Conservation (phyloP, 768 basidiomycete species). For the Naematelia aurantialba region DNA sequence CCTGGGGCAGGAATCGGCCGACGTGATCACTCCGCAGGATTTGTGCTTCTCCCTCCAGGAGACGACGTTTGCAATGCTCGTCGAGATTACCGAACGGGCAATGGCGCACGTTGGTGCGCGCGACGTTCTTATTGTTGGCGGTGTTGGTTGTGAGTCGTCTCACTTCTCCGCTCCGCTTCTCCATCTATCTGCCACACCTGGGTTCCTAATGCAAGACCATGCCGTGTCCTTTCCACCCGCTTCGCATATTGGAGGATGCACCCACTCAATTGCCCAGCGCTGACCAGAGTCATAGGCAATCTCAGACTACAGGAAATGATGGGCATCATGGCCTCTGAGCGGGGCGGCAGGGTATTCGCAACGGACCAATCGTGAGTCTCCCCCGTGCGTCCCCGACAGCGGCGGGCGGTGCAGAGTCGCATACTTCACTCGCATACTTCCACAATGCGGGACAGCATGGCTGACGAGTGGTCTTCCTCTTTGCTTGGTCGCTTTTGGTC, state of each 20-base stretch:
- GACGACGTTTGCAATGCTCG: constrained; percentile 94
- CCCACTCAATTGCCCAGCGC: too few species aligned
- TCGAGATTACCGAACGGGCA: constrained; percentile 96
- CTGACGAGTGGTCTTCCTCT: too few species aligned
- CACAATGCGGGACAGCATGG: too few species aligned
- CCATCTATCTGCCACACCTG: constrained; percentile 1
- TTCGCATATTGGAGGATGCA: too few species aligned
- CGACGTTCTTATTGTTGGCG: constrained; percentile 95
- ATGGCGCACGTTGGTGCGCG: constrained; percentile 98
- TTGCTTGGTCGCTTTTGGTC: too few species aligned
- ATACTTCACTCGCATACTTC: too few species aligned
- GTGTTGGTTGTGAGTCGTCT: constrained; percentile 85
- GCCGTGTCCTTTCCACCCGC: not conserved
- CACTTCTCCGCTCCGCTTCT: not conserved
- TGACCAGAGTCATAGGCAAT: constrained; percentile 61
- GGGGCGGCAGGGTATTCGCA: constrained; percentile 83
- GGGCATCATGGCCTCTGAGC: constrained; percentile 90
- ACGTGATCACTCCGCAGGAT: constrained; percentile 89
- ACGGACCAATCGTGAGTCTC: constrained; percentile 85
- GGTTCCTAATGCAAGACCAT: too few species aligned
- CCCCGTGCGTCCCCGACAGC: too few species aligned
- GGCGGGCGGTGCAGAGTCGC: too few species aligned
- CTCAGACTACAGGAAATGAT: constrained; percentile 96
- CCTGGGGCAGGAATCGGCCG: too few species aligned
- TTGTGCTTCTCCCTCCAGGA: constrained; percentile 96